These are phyloP conservation scores for Saitozyma podzolica DNA, from an alignment of 768 basidiomycete genomes.

Conservation along the genomic window DNA sequence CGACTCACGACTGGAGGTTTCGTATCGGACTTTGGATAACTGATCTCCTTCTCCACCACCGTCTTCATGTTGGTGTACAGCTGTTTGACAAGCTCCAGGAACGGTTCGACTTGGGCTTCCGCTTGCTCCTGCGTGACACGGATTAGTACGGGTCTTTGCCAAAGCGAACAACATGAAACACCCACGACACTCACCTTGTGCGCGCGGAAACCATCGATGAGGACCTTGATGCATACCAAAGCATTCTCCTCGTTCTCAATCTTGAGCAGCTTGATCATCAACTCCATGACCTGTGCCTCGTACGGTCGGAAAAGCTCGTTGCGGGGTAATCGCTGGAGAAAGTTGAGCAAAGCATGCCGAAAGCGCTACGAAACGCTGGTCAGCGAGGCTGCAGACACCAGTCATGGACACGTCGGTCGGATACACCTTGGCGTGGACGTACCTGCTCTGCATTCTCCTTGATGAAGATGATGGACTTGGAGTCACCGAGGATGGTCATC, in stretches of 20 bases:
- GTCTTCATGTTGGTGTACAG: slow-evolving; percentile 71
- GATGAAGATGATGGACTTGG: slow-evolving; percentile 54
- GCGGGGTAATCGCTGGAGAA: slow-evolving; percentile 80
- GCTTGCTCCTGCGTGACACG: slow-evolving; percentile 50
- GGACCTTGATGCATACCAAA: slow-evolving; percentile 80
- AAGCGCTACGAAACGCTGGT: slow-evolving; percentile 61
- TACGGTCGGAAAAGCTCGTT: slow-evolving; percentile 75
- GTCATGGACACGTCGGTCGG: neutral
- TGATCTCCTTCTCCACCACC: slow-evolving; percentile 71
- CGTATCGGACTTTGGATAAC: neutral
- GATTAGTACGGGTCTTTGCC: neutral
- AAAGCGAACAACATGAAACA: no score
- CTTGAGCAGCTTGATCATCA: slow-evolving; percentile 79
- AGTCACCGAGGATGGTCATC: slow-evolving; percentile 35
- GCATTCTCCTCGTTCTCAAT: slow-evolving; percentile 97
- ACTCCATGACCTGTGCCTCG: slow-evolving; percentile 66
- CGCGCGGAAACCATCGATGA: slow-evolving; percentile 81
- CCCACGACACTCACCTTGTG: slow-evolving; percentile 58
- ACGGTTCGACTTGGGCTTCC: slow-evolving; percentile 73
- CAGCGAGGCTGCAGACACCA: neutral
- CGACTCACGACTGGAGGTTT: no score
- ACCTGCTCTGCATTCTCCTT: slow-evolving; percentile 53
- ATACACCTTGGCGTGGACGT: slow-evolving; percentile 4
- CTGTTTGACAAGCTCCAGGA: slow-evolving; percentile 76
- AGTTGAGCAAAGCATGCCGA: slow-evolving; percentile 81